Evolutionary conservation across 192 early-diverging fungal genomes (phyloP).

Genomic region (Backusella sp.): DNA sequence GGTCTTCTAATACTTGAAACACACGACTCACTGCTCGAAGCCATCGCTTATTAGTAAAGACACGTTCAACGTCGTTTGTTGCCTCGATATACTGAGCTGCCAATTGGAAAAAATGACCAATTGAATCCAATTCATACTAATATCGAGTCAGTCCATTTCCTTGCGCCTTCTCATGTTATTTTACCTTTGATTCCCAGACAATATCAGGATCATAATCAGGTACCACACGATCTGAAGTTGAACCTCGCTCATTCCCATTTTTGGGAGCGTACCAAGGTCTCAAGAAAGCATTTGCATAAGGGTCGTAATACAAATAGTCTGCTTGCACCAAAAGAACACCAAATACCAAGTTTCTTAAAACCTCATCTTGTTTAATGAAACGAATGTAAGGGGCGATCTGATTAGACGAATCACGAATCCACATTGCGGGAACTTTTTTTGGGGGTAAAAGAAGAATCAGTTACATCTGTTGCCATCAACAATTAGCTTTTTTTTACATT

Average conservation of each 20-base stretch:
- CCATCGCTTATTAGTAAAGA: conserved; percentile 46
- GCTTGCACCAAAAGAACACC: conserved; percentile 61
- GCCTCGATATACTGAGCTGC: conserved; percentile 46
- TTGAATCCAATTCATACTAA: conserved; percentile 62
- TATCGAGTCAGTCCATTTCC: neutral
- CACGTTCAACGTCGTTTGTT: conserved; percentile 38
- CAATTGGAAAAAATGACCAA: conserved; percentile 62
- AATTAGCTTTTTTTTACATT: conserved; percentile 7
- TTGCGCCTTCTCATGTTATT: neutral
- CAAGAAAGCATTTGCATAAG: conserved; percentile 69
- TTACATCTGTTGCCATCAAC: conserved; percentile 7
- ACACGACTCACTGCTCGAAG: conserved; percentile 42
- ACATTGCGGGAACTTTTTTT: conserved; percentile 58
- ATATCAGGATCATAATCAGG: conserved; percentile 37
- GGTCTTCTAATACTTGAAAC: conserved; percentile 41
- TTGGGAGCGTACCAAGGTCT: conserved; percentile 43
- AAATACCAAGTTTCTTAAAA: conserved; percentile 45
- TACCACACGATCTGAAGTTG: conserved; percentile 38
- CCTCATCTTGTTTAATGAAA: conserved; percentile 36
- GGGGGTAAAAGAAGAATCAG: neutral
- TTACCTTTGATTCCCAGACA: conserved; percentile 61
- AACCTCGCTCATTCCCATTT: conserved; percentile 29
- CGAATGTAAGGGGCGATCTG: conserved; percentile 60
- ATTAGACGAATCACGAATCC: conserved; percentile 73
- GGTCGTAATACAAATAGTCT: conserved; percentile 29